Evolutionary conservation across 768 basidiomycete species (phyloP), one percentile per base, ranked within the genome.

Genomic region (Leccinum subtestaceum): DNA sequence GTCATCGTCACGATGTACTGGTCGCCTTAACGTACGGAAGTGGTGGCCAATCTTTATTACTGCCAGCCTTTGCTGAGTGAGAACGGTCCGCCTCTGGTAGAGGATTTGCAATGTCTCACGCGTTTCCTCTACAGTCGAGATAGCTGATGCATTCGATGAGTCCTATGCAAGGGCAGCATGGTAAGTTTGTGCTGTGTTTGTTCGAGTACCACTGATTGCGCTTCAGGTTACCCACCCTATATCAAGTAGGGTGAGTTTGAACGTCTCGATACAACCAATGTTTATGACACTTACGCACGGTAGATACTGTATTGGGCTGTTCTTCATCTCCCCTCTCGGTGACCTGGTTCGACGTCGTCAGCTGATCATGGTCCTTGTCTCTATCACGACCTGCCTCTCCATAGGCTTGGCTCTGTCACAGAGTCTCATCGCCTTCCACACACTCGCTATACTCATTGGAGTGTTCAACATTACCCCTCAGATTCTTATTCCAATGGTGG

Each of bases 31-130:
- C 57, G 7, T 19, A 2, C 7, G 4, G 13, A 53, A 73, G 73
- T 63, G 49, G 84, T 84, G 29, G 81, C 84, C 27, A 93, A 93
- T 68, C 73, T 94, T 52, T 93, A 92, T 68, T 94, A 93, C 60
- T 88, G 86, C 61, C 89, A 91, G 72, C 91, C 91, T 8, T 73
- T 93, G 59, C 75, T 93, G 10, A 88, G 90, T 84, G 66, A 66
- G 80, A 74, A 63, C 10, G 1, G 13, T 40, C 13, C 46, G 17
- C 40, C 27, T 53, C 4, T 51, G n/a, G 13, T 51, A 23, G 29
- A 36, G 25, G 2, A 52, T 45, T 32, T 0, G 40, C 17, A n/a
- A 19, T 58, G 11, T 29, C 57, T 60, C 7, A 61, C 25, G 2
- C 11, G 2, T 50, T 38, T 2, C 23, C 1, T 51, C 29, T 12